A percentile compares a stretch with the other conserved stretches of the same genome.
Evolutionary conservation across 805 yeast species (phyloP).

Genomic region (Candida rishiriensis): DNA sequence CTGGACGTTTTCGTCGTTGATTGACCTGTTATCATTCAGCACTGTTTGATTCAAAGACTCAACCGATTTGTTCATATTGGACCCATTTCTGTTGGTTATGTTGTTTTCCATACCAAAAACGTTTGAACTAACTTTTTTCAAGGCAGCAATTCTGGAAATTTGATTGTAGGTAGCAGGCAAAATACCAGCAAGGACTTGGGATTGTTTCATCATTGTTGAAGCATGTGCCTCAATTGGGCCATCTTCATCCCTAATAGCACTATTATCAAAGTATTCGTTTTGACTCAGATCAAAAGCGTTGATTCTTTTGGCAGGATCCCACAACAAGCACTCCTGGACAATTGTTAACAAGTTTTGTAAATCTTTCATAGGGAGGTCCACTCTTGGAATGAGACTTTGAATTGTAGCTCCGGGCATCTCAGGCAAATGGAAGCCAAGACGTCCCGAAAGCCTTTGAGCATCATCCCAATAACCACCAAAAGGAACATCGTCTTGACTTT

Average conservation of each 20-base stretch:
- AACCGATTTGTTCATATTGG: too few species aligned
- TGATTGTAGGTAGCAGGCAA: too few species aligned
- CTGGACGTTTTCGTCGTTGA: conserved; percentile 16
- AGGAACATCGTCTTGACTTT: conserved; percentile 29
- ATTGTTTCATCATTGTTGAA: conserved; percentile 1
- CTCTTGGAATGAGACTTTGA: conserved; percentile 40
- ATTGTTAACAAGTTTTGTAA: conserved; percentile 38
- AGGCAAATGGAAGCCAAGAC: conserved; percentile 57
- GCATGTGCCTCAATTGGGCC: background rate
- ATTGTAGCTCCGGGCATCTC: conserved; percentile 46
- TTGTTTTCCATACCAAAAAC: background rate
- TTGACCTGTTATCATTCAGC: background rate
- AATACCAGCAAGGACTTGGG: conserved; percentile 4
- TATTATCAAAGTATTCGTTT: conserved; percentile 51
- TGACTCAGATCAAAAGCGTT: conserved; percentile 43
- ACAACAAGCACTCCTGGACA: conserved; percentile 51
- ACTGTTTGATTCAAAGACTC: background rate
- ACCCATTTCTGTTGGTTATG: background rate
- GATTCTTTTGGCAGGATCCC: conserved; percentile 75
- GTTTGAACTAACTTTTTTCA: too few species aligned
- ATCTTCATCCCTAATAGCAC: conserved; percentile 25
- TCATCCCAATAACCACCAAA: conserved; percentile 75
- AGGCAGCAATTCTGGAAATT: too few species aligned
- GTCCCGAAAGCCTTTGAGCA: conserved; percentile 47
- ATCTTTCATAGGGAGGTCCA: conserved; percentile 34